A percentile compares a stretch with the other conserved stretches of the same genome.
Evolutionary conservation across 73 alveolate genomes (phyloP).

Genomic region (Chromera velia): DNA sequence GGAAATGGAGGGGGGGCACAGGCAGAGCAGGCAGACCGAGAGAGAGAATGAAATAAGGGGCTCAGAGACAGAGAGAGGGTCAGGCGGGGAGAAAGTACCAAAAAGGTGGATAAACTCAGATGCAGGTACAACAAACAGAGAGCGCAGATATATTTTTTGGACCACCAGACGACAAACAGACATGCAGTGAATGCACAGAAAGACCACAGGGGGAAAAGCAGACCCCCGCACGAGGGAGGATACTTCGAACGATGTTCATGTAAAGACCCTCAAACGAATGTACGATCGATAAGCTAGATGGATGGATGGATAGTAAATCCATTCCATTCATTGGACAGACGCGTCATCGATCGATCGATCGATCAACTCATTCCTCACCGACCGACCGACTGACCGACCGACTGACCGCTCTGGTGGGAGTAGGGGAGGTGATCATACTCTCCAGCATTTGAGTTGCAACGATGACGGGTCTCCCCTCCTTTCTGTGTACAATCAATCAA

Average conservation of each 20-base stretch:
- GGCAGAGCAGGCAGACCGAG: too few relatives aligned
- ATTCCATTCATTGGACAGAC: conserved; percentile 10
- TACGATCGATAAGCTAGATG: too few relatives aligned
- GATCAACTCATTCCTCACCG: neutral
- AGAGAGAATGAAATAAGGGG: neutral
- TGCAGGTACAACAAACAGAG: too few relatives aligned
- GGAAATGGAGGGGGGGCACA: too few relatives aligned
- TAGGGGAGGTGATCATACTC: conserved; percentile 81
- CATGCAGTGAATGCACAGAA: too few relatives aligned
- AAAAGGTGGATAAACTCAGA: neutral
- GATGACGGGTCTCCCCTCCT: conserved; percentile 83
- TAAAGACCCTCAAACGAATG: too few relatives aligned
- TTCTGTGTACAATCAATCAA: neutral
- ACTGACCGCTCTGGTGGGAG: conserved; percentile 97
- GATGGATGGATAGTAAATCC: conserved; percentile 11
- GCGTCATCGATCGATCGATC: neutral
- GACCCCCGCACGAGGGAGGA: too few relatives aligned
- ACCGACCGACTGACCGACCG: neutral
- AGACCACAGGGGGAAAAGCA: too few relatives aligned
- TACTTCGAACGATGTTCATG: too few relatives aligned
- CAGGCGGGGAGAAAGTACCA: neutral
- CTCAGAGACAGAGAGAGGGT: neutral
- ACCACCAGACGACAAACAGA: too few relatives aligned
- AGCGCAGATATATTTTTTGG: too few relatives aligned
- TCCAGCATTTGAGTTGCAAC: conserved; percentile 96